Base-by-base conservation (phyloP, 306 rosid species). In the Sechiopsis laciniata region DNA sequence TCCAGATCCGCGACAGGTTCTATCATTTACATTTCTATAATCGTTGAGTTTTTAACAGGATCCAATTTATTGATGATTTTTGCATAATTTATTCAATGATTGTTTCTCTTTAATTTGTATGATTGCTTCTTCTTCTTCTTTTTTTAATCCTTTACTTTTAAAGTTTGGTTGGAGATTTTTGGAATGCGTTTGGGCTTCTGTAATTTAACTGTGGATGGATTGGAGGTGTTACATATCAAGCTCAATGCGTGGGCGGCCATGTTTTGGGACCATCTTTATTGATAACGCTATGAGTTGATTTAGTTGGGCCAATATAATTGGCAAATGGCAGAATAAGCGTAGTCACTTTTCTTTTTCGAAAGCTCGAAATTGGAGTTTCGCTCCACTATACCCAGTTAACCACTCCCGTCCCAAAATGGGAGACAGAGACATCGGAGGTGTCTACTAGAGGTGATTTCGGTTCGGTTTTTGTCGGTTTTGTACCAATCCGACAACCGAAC, bases 1-100 rank as follows among this genome's bases (percentile, higher is more conserved):
- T 87, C 66, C 96, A 88, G 80, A 67, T 80, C 35, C 89, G 90
- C 26, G 97, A 92, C 84, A 89, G 96, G 96, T 89, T 78, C 17
- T 42, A 9, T 42, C 21, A 12, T 45, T 6, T 46, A 11, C 17
- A 21, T 24, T 1, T 29, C 26, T 75, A 7, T 11, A n/a, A 7
- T 1, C 24, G n/a, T 17, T 1, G 13, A 17, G 20, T 22, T 71
- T 14, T 51, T 52, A 17, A 22, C 7, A 71, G 0, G 9, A 35
- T 8, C 12, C 32, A 55, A 53, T 26, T 53, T 54, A 0, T 26
- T 15, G 8, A 42, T 37, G 26, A 42, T 65, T 5, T 65, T 35
- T 19, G 5, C 21, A 13, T 37, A 45, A 62, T 61, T 7, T 12
- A 14, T 61, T 26, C 48, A 7, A 45, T 29, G 26, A 6, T 10